Base-by-base conservation (phyloP, 2,329 filamentous ascomycete genomes). In the Claviceps capensis region DNA sequence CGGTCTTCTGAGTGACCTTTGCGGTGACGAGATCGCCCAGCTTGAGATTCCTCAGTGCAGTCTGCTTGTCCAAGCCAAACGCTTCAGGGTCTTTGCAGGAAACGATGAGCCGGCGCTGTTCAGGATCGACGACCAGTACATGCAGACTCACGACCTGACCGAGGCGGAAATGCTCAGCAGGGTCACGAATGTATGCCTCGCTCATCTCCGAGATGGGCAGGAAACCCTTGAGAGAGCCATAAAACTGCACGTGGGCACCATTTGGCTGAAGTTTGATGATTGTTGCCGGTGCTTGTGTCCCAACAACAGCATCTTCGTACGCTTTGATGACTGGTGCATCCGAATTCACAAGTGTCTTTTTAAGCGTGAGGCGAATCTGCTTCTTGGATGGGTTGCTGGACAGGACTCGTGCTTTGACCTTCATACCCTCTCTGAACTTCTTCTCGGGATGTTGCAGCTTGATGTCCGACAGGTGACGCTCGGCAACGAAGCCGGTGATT, bases 131-230 rank as follows among this genome's bases (percentile, higher is more conserved):
- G 48, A 84, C 86, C 37, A 95, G 68, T n/a, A 94, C 82, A 61
- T 91, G 87, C 19, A 96, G 86, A 61, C 82, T 94, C 58, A 98
- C 85, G 1, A 95, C 91, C 65, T 98, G 93, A 0, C 93, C 94
- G 44, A 82, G 70, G 38, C 85, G 82, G 72, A 98, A 98, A 68
- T 97, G 90, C 62, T 94, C 83, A 46, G 79, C 81, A 4, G 93
- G 89, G 62, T 96, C 86, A 58, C 85, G 80, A 61, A 98, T 96
- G 63, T 85, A 96, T 11, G 90, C 89, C 65, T 98, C 93, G 65
- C 93, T 97, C 93, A 98, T 98, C 68, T 98, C 91, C 1, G 87
- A 87, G 0, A 95, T 83, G 2, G 93, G 93, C 51, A 98, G 75
- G 71, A 94, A 98, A 8, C 86, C 94, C 57, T 82, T 81, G 19